These are phyloP conservation scores for Lasiodiplodia theobromae DNA, from an alignment of 2,329 filamentous ascomycete species.

Conservation along the genomic window DNA sequence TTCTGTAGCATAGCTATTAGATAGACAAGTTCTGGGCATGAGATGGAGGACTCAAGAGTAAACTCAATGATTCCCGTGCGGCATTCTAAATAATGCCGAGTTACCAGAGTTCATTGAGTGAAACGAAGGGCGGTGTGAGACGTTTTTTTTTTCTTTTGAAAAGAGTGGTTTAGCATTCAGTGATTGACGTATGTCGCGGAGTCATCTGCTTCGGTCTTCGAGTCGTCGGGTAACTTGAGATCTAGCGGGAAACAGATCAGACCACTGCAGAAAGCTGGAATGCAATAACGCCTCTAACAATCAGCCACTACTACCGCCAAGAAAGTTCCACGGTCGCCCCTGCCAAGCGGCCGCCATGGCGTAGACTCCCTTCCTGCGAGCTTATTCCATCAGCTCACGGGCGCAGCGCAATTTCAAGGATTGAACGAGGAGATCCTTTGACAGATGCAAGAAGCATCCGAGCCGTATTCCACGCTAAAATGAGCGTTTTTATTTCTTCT, in stretches of 20 bases:
- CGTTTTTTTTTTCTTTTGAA: no score
- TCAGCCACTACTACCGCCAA: neutral
- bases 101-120: no score
- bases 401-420: neutral
- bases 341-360: constrained; percentile 3
- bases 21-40: no score
- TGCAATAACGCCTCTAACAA: neutral
- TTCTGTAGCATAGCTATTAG: no score
- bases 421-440: neutral
- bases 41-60: no score
- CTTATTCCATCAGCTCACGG: neutral
- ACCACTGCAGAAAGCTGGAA: neutral
- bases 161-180: no score
- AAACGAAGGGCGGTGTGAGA: no score
- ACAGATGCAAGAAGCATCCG: neutral
- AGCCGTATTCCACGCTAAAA: neutral
- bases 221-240: neutral
- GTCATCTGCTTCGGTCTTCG: no score
- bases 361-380: neutral
- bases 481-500: neutral
- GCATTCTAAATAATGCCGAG: no score
- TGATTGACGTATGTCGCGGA: no score
- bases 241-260: neutral
- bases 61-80: no score
- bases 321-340: neutral